A percentile compares a stretch with the other conserved stretches of the same genome.
Conservation (phyloP, 2,329 filamentous ascomycete genomes). For the Blastomyces gilchristii region DNA sequence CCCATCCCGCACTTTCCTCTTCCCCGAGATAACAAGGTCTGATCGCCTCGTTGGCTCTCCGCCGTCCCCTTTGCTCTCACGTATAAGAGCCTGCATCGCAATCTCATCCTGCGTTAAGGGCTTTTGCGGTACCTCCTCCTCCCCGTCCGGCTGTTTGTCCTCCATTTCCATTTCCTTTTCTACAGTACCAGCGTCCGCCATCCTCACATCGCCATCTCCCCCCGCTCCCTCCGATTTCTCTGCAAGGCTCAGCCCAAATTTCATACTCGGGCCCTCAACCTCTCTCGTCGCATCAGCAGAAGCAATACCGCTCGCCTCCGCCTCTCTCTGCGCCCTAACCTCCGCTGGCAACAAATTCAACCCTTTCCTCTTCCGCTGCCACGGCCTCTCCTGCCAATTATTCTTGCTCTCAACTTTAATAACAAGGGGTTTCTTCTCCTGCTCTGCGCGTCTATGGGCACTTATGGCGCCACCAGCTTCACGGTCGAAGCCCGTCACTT, state of each 20-base stretch:
- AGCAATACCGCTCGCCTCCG: conserved; percentile 23
- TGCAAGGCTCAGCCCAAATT: conserved; percentile 46
- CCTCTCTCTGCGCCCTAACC: conserved; percentile 41
- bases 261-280: conserved; percentile 42
- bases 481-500: conserved; percentile 47
- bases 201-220: conserved; percentile 24
- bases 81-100: conserved; percentile 58
- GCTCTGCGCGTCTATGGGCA: conserved; percentile 28
- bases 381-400: conserved; percentile 50
- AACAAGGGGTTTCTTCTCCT: conserved; percentile 56
- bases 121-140: conserved; percentile 20
- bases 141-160: conserved; percentile 25
- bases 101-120: conserved; percentile 49
- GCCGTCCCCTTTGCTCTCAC: conserved; percentile 37
- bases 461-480: conserved; percentile 31
- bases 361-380: conserved; percentile 43
- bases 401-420: conserved; percentile 72
- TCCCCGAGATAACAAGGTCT: conserved; percentile 45
- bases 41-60: conserved; percentile 23
- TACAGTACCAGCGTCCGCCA: conserved; percentile 4
- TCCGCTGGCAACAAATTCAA: conserved; percentile 51
- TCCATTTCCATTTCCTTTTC: conserved; percentile 16
- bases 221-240: conserved; percentile 20
- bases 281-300: conserved; percentile 33
- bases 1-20: conserved; percentile 20